These are phyloP conservation scores for Pseudognaphalium luteoalbum DNA, from an alignment of 129 eudicot genomes.

Conservation along the genomic window DNA sequence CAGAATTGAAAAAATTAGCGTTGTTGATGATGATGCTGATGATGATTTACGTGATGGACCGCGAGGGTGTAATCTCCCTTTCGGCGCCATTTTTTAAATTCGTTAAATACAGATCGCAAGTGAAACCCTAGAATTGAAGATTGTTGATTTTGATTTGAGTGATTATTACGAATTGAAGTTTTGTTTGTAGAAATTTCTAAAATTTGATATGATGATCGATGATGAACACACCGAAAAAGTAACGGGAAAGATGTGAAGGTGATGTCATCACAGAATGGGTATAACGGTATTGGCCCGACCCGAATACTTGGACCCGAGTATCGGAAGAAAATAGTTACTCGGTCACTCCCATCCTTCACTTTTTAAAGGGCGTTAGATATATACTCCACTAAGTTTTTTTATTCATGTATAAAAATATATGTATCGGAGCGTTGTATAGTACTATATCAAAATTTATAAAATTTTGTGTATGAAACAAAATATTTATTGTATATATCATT, in stretches of 20 bases:
- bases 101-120: background rate
- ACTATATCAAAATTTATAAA: no score
- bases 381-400: no score
- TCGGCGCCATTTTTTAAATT: constrained; percentile 48
- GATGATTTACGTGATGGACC: constrained; percentile 38
- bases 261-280: constrained; percentile 7
- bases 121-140: background rate
- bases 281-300: background rate
- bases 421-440: no score
- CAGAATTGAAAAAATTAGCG: constrained; percentile 41
- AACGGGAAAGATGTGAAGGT: background rate
- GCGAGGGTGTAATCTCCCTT: constrained; percentile 51
- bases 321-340: no score
- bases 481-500: no score
- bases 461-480: no score
- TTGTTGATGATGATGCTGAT: constrained; percentile 50
- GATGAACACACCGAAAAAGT: background rate
- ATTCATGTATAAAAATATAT: no score
- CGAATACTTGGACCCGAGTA: background rate
- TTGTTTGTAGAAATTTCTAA: background rate
- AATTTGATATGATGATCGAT: background rate
- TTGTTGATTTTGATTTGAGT: constrained; percentile 8
- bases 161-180: background rate
- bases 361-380: no score
- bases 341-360: no score